Conservation (phyloP, 257 asterid genomes). For the Solanum gandarillasii region DNA sequence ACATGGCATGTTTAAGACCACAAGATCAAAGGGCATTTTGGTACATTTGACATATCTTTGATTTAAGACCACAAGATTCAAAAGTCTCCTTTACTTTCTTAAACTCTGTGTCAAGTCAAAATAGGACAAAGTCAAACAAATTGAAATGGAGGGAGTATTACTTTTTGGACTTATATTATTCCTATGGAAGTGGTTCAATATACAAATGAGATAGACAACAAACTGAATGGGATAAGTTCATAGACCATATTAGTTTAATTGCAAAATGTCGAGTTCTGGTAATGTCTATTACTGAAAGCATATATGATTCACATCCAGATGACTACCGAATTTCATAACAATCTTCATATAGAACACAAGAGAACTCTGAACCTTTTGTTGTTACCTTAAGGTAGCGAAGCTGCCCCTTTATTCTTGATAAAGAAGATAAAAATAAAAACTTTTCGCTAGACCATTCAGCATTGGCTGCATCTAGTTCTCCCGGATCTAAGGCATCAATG, state of each 20-base stretch:
- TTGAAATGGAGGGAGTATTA: not conserved
- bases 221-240: not conserved
- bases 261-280: not conserved
- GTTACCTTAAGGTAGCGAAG: conserved; percentile 92
- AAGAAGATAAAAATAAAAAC: conserved; percentile 56
- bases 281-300: not conserved
- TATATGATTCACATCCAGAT: not conserved
- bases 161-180: not conserved
- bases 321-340: not conserved
- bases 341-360: not conserved
- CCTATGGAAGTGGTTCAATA: not conserved
- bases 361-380: not conserved
- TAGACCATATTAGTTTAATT: not conserved
- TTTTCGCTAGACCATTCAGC: conserved; percentile 82
- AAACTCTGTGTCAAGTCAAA: not conserved
- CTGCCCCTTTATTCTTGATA: conserved; percentile 80
- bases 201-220: not conserved
- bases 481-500: conserved; percentile 68
- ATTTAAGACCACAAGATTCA: not conserved
- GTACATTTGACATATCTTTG: too few relatives aligned
- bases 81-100: not conserved
- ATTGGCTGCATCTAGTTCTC: conserved; percentile 74
- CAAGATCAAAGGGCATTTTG: not conserved
- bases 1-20: not conserved
- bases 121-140: not conserved